Base-by-base conservation (phyloP, 2,329 filamentous ascomycete species). In the Fusarium albidum region DNA sequence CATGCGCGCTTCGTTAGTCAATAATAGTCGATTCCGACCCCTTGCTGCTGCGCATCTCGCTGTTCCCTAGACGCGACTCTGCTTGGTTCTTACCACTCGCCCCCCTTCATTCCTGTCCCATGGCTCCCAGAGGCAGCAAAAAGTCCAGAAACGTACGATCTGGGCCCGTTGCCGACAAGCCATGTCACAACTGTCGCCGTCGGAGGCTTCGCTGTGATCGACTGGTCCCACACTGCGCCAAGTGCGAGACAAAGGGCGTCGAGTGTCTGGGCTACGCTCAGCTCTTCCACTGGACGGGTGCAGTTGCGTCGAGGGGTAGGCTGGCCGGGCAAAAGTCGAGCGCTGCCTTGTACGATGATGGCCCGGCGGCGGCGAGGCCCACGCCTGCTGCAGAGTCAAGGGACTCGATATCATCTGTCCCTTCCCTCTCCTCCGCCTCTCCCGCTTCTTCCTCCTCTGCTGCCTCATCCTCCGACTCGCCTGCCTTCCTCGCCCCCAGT, bases 171-270 rank as follows among this genome's bases (percentile, higher is more conserved):
- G 66, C 68, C 31, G 59, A 66, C 43, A 75, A 75, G 59, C 67
- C 72, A 35, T 83, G 81, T 65, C 81, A 83, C 71, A 83, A 82
- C 70, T 83, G 81, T 68, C 77, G 80, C 44, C 78, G 79, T 47
- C 76, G 76, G 55, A 76, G 81, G 49, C 77, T 81, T 67, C 79
- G 79, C 59, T 83, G 81, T 69, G 81, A 83, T 63, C 75, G 78
- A 43, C 76, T 79, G 29, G 70, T 78, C 37, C 80, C 80, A 42
- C 74, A 76, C 56, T 83, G 81, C 68, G 75, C 77, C 62, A 83
- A 83, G 71, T 83, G 80, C 55, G 62, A 72, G 45, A 73, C 73
- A 34, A 73, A 76, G 14, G 79, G 79, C 28, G 72, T 76, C 57
- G 78, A 82, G 57, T 83, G 81, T 59, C 74, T 82, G 29, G 81